A percentile compares a stretch with the other conserved stretches of the same genome.
phyloP scores from a whole-genome alignment of 768 basidiomycete genomes.

The Neoboletus magnificus region DNA sequence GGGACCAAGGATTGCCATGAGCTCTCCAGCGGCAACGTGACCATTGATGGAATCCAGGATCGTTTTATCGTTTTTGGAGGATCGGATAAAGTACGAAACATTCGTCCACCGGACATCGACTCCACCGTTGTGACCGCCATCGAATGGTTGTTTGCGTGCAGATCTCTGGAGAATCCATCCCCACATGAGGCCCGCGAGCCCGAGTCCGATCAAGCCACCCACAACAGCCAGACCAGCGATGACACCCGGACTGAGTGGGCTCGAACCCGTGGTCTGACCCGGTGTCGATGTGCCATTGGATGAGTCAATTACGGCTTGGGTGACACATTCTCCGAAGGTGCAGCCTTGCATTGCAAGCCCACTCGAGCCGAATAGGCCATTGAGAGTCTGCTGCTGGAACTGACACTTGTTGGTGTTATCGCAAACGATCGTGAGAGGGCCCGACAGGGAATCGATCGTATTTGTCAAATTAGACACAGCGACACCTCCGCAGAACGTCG shows the following conservation, averaged over 20 bases:
- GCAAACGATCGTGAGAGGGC: slow-evolving; percentile 69
- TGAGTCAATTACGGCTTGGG: slow-evolving; percentile 72
- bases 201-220: slow-evolving; percentile 56
- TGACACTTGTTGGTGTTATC: slow-evolving; percentile 58
- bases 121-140: slow-evolving; percentile 45
- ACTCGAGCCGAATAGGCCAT: slow-evolving; percentile 62
- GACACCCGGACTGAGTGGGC: slow-evolving; percentile 71
- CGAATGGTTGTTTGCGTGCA: slow-evolving; percentile 48
- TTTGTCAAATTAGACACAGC: slow-evolving; percentile 46
- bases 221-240: slow-evolving; percentile 89
- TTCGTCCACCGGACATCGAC: slow-evolving; percentile 66
- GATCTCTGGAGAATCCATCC: slow-evolving; percentile 61
- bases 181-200: slow-evolving; percentile 56
- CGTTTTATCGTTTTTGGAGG: slow-evolving; percentile 41
- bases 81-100: slow-evolving; percentile 62
- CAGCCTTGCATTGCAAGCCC: slow-evolving; percentile 78
- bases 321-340: slow-evolving; percentile 85
- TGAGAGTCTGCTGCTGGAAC: slow-evolving; percentile 72
- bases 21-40: slow-evolving; percentile 68
- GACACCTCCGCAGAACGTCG: slow-evolving; percentile 72
- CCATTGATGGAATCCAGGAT: slow-evolving; percentile 74
- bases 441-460: slow-evolving; percentile 63
- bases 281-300: slow-evolving; percentile 35
- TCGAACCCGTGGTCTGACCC: slow-evolving; percentile 30
- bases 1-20: slow-evolving; percentile 92